Base-by-base conservation (phyloP, 345 rosid species). In the Brassica nigra region DNA sequence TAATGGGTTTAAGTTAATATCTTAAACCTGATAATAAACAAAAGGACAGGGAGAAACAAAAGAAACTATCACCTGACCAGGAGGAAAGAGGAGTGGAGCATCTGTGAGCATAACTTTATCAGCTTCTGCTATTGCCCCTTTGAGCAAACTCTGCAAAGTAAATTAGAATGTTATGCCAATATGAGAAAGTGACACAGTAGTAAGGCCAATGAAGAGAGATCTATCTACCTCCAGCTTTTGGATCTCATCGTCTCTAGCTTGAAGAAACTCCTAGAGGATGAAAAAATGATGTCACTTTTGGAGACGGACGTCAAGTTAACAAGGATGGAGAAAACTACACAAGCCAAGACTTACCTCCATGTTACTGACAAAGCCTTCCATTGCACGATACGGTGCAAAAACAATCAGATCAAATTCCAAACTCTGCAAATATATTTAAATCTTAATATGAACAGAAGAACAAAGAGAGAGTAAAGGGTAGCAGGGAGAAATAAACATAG, bases 381-480 rank as follows among this genome's bases (percentile, higher is more conserved):
- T 73, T 3, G 99, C 84, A 15, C 96, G 99, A 75, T 95, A 93
- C 8, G 99, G 99, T 54, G 96, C 94, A 86, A 81, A 95, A 44
- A 95, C 97, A 82, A 95, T 95, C 75, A 95, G 97, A 89, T 95
- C 98, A 82, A 95, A 95, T 64, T 88, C 97, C 88, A 95, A 86
- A 84, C 90, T 91, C 99, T 95, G 92, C 89, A 86, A 3, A 44
- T 75, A 36, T n/a, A n/a, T n/a, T n/a, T n/a, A n/a, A 49, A 61
- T 62, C 15, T 11, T 37, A 29, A 49, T 20, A 71, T 78, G 76
- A 64, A 23, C 9, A 75, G 31, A 71, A 31, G 54, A 69, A 39
- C 6, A 58, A 2, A 70, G 63, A 75, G 8, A 68, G 62, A 18
- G 18, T 0, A 18, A 18, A 18, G 18, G 18, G 18, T 18, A 65